Evolutionary conservation across 495 filamentous ascomycete species (phyloP).

Genomic region (Tuber borchii): DNA sequence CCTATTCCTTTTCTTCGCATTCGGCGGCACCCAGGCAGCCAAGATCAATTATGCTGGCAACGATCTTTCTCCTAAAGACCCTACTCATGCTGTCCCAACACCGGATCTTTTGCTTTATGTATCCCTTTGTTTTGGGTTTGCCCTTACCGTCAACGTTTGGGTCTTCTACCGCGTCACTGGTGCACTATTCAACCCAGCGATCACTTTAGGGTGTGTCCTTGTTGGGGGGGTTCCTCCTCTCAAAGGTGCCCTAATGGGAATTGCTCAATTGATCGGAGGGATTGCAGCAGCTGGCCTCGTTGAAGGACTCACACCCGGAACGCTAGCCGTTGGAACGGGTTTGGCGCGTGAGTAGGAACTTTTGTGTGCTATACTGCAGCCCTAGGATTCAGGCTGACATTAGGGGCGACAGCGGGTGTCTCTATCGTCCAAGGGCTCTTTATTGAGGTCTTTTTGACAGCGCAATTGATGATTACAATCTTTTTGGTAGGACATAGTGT

Average conservation of each 20-base stretch:
- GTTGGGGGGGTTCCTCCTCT: slow-evolving; percentile 53
- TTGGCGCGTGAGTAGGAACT: slow-evolving; percentile 21
- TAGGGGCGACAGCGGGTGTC: slow-evolving; percentile 13
- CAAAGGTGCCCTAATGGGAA: slow-evolving; percentile 50
- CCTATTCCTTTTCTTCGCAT: slow-evolving; percentile 75
- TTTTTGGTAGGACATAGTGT: slow-evolving; percentile 53
- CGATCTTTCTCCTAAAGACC: slow-evolving; percentile 28
- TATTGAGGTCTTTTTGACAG: slow-evolving; percentile 75
- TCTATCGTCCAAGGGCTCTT: slow-evolving; percentile 60
- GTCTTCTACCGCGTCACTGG: slow-evolving; percentile 76
- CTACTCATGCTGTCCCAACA: slow-evolving; percentile 39
- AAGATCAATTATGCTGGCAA: slow-evolving; percentile 47
- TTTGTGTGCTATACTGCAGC: not conserved
- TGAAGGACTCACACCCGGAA: slow-evolving; percentile 28
- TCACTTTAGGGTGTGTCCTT: slow-evolving; percentile 55
- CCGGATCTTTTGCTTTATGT: slow-evolving; percentile 59
- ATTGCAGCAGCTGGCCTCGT: slow-evolving; percentile 57
- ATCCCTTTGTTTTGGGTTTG: slow-evolving; percentile 64
- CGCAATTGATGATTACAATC: slow-evolving; percentile 68
- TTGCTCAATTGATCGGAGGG: slow-evolving; percentile 53
- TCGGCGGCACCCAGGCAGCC: slow-evolving; percentile 68
- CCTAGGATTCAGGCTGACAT: slow-evolving; percentile 1
- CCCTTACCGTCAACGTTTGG: slow-evolving; percentile 75
- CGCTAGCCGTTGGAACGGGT: slow-evolving; percentile 29
- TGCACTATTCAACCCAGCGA: slow-evolving; percentile 75